Evolutionary conservation across 129 eudicot species (phyloP).

Genomic region (Flaveria trinervia): DNA sequence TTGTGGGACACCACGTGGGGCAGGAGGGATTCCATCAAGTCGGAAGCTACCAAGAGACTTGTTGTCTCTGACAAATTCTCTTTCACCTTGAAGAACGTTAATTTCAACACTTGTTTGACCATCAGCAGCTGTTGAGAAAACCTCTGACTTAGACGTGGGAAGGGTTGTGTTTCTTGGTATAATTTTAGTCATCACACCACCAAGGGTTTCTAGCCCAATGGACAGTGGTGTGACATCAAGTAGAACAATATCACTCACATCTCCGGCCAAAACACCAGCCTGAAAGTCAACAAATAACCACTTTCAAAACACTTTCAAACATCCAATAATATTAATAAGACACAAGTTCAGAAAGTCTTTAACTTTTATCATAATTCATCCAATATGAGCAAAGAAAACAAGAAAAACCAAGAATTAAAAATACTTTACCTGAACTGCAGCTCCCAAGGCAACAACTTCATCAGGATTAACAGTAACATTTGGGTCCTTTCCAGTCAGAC

Average conservation of each 20-base stretch:
- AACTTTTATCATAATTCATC: neutral
- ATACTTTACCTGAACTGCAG: conserved; percentile 84
- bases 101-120: conserved; percentile 98
- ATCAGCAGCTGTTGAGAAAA: conserved; percentile 97
- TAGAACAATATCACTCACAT: conserved; percentile 96
- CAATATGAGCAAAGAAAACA: neutral
- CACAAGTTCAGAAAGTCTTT: neutral
- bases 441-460: conserved; percentile 99
- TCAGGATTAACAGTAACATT: conserved; percentile 97
- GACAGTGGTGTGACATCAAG: conserved; percentile 95
- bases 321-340: neutral
- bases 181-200: conserved; percentile 98
- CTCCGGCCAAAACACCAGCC: conserved; percentile 99
- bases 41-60: conserved; percentile 95
- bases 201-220: conserved; percentile 92
- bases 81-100: conserved; percentile 93
- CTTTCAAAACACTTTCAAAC: neutral
- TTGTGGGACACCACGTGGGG: conserved; percentile 99
- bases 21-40: conserved; percentile 97
- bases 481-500: conserved; percentile 89
- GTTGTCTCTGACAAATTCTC: conserved; percentile 97
- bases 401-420: neutral
- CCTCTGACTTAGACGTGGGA: conserved; percentile 98
- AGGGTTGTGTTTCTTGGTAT: conserved; percentile 89
- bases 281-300: conserved; percentile 22